Conservation (phyloP, 108 stramenopile genomes). For the Fragilariopsis cylindrus region DNA sequence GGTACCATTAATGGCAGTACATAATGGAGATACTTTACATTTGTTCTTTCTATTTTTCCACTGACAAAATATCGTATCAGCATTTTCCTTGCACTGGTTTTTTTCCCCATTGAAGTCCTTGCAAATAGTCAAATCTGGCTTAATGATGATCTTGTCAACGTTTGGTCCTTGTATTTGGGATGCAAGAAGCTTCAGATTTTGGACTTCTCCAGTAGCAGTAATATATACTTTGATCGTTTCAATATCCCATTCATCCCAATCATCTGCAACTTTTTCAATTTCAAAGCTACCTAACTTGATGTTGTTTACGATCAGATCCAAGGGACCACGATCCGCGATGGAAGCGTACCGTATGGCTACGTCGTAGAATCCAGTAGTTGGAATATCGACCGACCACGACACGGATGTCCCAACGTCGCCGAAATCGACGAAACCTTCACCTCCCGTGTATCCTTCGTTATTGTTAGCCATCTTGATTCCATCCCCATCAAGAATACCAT, state of each 20-base stretch:
- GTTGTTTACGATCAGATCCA: slow-evolving; percentile 27
- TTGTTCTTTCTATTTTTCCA: too few relatives aligned
- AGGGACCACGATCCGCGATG: slow-evolving; percentile 21
- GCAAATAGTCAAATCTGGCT: not conserved
- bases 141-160: slow-evolving; percentile 13
- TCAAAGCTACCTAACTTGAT: slow-evolving; percentile 14
- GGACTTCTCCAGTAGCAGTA: slow-evolving; percentile 7
- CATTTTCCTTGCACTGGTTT: too few relatives aligned
- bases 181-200: slow-evolving; percentile 7
- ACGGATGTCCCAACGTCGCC: slow-evolving; percentile 19
- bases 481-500: not conserved
- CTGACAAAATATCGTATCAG: too few relatives aligned
- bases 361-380: slow-evolving; percentile 13
- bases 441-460: slow-evolving; percentile 21
- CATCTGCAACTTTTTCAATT: slow-evolving; percentile 1
- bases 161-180: slow-evolving; percentile 16
- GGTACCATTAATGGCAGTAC: too few relatives aligned
- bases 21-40: too few relatives aligned
- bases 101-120: too few relatives aligned
- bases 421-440: slow-evolving; percentile 29
- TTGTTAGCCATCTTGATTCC: not conserved
- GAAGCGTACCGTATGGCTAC: slow-evolving; percentile 26
- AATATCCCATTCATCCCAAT: slow-evolving; percentile 19
- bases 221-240: slow-evolving; percentile 23
- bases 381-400: slow-evolving; percentile 22